phyloP scores from a whole-genome alignment of 768 basidiomycete genomes.

The Neoboletus magnificus region DNA sequence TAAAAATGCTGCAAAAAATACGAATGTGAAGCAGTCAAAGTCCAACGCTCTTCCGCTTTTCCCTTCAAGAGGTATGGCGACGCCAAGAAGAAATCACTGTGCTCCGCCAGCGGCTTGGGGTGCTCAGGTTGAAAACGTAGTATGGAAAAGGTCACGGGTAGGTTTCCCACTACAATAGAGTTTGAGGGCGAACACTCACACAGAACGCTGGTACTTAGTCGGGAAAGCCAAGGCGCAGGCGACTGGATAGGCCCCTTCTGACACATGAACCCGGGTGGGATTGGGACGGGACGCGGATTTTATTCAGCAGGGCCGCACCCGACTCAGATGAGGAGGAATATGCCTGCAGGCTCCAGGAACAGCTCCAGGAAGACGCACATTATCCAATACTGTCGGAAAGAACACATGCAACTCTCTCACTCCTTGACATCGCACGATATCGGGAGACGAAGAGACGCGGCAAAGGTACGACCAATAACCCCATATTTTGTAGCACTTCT shows the following conservation, averaged over 20 bases:
- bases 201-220: not conserved
- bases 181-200: not conserved
- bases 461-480: not conserved
- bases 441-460: not conserved
- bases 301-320: not conserved
- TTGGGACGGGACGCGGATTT: slow-evolving; percentile 20
- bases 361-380: not conserved
- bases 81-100: slow-evolving; percentile 13
- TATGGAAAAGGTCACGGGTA: slow-evolving; percentile 15
- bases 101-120: slow-evolving; percentile 5
- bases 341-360: not conserved
- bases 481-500: not conserved
- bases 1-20: slow-evolving; percentile 6
- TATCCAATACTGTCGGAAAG: not conserved
- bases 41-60: not conserved
- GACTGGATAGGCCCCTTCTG: slow-evolving; percentile 11
- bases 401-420: not conserved
- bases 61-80: slow-evolving; percentile 13
- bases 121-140: not conserved
- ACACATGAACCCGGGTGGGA: slow-evolving; percentile 21
- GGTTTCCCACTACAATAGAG: not conserved
- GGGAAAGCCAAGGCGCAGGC: slow-evolving; percentile 14
- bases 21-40: not conserved
- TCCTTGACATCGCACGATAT: slow-evolving; percentile 7
- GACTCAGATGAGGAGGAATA: not conserved